Conservation (phyloP, 345 rosid species). For the Eucalyptus pauciflora region DNA sequence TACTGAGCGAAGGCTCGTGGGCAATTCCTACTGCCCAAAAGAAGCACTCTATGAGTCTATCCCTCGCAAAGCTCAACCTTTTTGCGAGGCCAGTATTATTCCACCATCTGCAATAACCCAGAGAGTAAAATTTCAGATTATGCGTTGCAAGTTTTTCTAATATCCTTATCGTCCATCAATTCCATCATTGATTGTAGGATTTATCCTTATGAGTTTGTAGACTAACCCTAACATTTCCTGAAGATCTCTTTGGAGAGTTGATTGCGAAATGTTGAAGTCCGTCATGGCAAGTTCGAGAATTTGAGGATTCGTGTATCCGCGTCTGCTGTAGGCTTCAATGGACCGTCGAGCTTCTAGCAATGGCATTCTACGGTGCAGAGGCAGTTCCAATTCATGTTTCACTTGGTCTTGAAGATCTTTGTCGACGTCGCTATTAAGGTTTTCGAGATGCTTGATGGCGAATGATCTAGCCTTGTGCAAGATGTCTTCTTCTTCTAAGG, state of each 20-base stretch:
- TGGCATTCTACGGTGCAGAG: conserved; percentile 9
- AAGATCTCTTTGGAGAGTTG: conserved; percentile 17
- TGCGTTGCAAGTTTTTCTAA: background rate
- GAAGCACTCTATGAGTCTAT: conserved; percentile 40
- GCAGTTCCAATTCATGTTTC: conserved; percentile 19
- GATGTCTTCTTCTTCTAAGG: conserved; percentile 19
- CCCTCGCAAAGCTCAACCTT: conserved; percentile 27
- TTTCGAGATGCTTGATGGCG: background rate
- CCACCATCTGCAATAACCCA: conserved; percentile 25
- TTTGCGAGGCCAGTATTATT: conserved; percentile 1
- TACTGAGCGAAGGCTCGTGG: conserved; percentile 7
- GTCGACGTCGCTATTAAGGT: background rate
- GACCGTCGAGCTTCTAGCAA: conserved; percentile 22
- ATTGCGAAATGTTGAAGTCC: conserved; percentile 29
- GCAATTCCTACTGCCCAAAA: conserved; percentile 24
- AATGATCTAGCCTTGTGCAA: conserved; percentile 5
- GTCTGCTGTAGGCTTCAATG: conserved; percentile 8
- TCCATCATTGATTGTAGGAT: background rate
- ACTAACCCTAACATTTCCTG: background rate
- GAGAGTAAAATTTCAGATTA: background rate
- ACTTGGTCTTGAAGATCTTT: background rate
- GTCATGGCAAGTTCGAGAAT: conserved; percentile 28
- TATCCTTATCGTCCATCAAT: background rate
- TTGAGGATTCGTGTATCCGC: background rate
- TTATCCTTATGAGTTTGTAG: background rate